phyloP scores from a whole-genome alignment of 768 basidiomycete genomes.

The Russula sp. region DNA sequence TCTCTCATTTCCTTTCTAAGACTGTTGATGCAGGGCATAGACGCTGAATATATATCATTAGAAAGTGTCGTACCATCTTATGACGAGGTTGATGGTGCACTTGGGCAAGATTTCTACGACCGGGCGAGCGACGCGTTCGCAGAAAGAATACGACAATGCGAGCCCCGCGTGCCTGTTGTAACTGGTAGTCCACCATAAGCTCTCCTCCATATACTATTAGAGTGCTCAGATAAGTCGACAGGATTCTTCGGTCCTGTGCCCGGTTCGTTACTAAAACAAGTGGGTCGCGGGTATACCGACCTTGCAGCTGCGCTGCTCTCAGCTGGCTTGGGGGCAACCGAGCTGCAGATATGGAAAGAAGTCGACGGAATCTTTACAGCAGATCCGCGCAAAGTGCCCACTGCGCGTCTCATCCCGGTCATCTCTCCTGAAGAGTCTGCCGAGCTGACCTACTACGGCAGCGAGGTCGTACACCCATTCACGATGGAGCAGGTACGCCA shows the following conservation, averaged over 20 bases:
- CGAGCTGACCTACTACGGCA: constrained; percentile 97
- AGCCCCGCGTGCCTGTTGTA: constrained; percentile 83
- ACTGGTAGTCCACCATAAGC: constrained; percentile 57
- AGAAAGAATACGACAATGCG: constrained; percentile 75
- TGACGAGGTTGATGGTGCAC: constrained; percentile 58
- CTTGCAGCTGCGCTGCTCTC: constrained; percentile 92
- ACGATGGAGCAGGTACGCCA: constrained; percentile 84
- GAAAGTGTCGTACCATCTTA: constrained; percentile 79
- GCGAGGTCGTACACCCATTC: constrained; percentile 97
- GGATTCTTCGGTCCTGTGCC: constrained; percentile 97
- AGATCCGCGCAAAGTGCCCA: constrained; percentile 93
- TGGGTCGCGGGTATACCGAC: constrained; percentile 97
- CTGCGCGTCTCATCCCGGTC: constrained; percentile 85
- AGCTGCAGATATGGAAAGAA: constrained; percentile 99
- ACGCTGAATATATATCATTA: constrained; percentile 92
- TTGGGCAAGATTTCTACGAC: constrained; percentile 91
- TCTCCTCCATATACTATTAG: constrained; percentile 4
- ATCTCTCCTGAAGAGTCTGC: constrained; percentile 98
- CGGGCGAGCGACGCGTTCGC: constrained; percentile 67
- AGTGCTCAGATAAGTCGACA: constrained; percentile 34
- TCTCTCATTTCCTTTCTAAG: background rate
- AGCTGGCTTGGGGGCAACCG: constrained; percentile 82
- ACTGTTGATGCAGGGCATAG: constrained; percentile 62
- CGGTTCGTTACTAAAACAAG: constrained; percentile 86
- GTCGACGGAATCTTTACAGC: constrained; percentile 99